Base-by-base conservation (phyloP, 129 eudicot genomes). In the Smallanthus sonchifolius region DNA sequence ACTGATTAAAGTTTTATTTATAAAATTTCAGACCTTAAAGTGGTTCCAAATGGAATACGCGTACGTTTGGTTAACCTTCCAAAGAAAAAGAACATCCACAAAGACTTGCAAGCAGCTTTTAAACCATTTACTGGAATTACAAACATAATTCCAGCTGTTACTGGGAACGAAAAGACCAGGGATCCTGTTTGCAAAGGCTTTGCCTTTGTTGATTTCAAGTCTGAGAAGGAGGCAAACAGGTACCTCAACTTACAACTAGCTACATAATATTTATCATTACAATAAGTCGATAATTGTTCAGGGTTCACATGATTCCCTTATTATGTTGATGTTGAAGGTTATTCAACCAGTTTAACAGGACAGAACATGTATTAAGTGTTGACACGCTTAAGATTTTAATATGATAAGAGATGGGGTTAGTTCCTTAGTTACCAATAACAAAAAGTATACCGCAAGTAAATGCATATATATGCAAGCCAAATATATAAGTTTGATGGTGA, bases 161-260 rank as follows among this genome's bases (percentile, higher is more conserved):
- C 77, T 20, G 97, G 97, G 45, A 95, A 82, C 65, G 86, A 86
- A 69, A 95, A 95, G 75, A 95, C 99, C 35, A 88, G 96, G 71
- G 97, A 95, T 43, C 97, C 99, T 9, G 57, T 87, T 56, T 91
- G 99, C 84, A 95, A 89, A 78, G 99, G 99, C 62, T 67, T 80
- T 44, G 96, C 94, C 65, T 95, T 82, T 60, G 80, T 95, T 24
- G 70, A 83, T 75, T 91, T 95, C 81, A 87, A 87, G 74, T 76
- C 91, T 9, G 69, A 79, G 77, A 77, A 86, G 70, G 92, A 95
- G 35, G 97, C 99, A 35, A 81, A 71, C 34, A 88, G 99, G 99
- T 95, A 81, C 67, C 62, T 57, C 20, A 19, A 35, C 2, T 78
- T 54, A 62, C 52, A 52, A 16, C 14, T 67, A 11, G 48, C 51